Percentiles rank a stretch among this genome's conserved stretches.
Evolutionary conservation across 768 basidiomycete species (phyloP).

Genomic region (Boletus rufocinnamomeus): DNA sequence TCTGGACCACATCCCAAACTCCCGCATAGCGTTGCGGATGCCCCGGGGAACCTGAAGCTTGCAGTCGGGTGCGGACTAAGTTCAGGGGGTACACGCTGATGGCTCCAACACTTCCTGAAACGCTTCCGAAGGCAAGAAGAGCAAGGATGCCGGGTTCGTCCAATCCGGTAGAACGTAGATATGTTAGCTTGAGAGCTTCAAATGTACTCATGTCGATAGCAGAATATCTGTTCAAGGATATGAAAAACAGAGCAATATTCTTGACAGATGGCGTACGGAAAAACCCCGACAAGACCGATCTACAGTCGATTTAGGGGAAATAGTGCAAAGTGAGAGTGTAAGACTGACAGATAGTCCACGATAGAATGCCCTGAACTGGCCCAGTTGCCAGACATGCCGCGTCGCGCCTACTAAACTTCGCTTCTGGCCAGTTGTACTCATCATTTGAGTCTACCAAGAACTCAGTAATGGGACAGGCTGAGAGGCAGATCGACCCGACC

Average conservation of each 20-base stretch:
- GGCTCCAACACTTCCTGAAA: conserved; percentile 93
- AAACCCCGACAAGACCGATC: conserved; percentile 95
- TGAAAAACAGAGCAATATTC: conserved; percentile 5
- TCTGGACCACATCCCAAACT: conserved; percentile 78
- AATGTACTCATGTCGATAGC: conserved; percentile 99
- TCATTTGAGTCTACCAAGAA: conserved; percentile 80
- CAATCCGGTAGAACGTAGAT: conserved; percentile 80
- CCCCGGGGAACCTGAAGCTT: conserved; percentile 94
- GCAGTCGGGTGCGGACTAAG: conserved; percentile 89
- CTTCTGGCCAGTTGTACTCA: conserved; percentile 77
- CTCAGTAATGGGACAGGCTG: conserved; percentile 3
- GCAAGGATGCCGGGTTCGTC: conserved; percentile 91
- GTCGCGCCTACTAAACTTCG: conserved; percentile 63
- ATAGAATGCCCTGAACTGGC: conserved; percentile 84
- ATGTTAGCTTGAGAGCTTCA: conserved; percentile 91
- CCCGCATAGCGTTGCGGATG: conserved; percentile 91
- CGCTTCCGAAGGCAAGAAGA: conserved; percentile 84
- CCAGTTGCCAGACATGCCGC: conserved; percentile 73
- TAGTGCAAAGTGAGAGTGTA: conserved; percentile 8
- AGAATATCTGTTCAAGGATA: conserved; percentile 56
- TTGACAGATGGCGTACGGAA: conserved; percentile 63
- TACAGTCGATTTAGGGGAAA: conserved; percentile 36
- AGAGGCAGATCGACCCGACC: conserved; percentile 39
- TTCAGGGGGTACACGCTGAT: conserved; percentile 92
- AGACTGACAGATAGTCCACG: conserved; percentile 80